Conservation (phyloP, 768 basidiomycete genomes). For the Xerocomus potaroensis region DNA sequence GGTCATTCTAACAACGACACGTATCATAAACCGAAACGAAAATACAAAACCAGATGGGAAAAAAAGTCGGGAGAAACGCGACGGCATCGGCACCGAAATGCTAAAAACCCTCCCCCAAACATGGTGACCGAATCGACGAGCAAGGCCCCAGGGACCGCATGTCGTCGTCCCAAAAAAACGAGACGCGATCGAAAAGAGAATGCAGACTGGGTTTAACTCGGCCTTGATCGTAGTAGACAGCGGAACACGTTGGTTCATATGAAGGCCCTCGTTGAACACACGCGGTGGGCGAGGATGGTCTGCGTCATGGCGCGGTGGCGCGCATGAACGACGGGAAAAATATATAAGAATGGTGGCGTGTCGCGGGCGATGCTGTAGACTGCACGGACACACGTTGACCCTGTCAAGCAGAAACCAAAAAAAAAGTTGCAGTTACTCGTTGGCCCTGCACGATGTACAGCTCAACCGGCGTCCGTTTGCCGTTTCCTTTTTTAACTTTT, state of each 20-base stretch:
- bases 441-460: conserved; percentile 9
- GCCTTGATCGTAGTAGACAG: conserved; percentile 1
- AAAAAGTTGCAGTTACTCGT: neutral
- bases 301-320: too few relatives aligned
- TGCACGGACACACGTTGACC: neutral
- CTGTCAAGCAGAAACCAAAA: neutral
- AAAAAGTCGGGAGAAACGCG: neutral
- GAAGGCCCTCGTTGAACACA: conserved; percentile 28
- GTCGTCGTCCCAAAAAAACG: too few relatives aligned
- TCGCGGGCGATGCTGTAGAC: neutral
- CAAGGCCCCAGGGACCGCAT: neutral
- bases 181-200: conserved; percentile 6
- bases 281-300: too few relatives aligned
- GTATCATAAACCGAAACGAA: neutral
- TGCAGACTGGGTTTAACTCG: neutral
- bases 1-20: too few relatives aligned
- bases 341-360: neutral
- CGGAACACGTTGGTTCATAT: conserved; percentile 2
- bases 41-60: too few relatives aligned
- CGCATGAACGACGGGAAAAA: too few relatives aligned
- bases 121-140: neutral
- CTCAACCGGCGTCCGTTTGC: neutral
- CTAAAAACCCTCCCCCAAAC: neutral
- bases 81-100: too few relatives aligned
- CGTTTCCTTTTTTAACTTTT: neutral